Percentiles rank a stretch among this genome's conserved stretches.
These are phyloP conservation scores for Corinectria fuckeliana DNA, from an alignment of 2,329 filamentous ascomycete species.

Conservation along the genomic window DNA sequence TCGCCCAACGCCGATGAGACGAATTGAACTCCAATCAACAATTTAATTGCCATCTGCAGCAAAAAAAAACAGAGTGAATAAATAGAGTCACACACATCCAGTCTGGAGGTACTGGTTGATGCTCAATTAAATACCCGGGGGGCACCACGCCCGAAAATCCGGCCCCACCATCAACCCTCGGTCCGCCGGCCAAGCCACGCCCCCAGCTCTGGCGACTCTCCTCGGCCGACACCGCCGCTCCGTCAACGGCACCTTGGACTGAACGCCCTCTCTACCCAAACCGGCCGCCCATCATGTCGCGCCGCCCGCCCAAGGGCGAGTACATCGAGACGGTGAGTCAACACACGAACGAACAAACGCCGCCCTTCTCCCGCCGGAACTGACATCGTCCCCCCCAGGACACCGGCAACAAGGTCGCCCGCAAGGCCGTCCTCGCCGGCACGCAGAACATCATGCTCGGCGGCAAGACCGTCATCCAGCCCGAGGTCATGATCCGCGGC, in stretches of 20 bases:
- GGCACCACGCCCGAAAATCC: neutral
- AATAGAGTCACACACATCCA: no score
- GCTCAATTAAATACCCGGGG: neutral
- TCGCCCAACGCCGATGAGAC: neutral
- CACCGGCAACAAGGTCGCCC: conserved; percentile 97
- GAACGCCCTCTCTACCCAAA: conserved; percentile 3
- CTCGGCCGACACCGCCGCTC: conserved; percentile 22
- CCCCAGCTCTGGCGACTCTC: neutral
- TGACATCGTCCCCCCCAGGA: conserved; percentile 62
- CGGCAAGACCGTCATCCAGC: conserved; percentile 94
- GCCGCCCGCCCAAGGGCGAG: conserved; percentile 82
- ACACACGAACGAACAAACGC: conserved; percentile 31
- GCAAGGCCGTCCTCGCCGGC: conserved; percentile 88
- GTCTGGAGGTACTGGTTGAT: no score
- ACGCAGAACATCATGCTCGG: conserved; percentile 98
- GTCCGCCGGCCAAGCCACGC: neutral
- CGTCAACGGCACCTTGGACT: neutral
- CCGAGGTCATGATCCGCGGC: conserved; percentile 91
- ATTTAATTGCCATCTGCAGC: no score
- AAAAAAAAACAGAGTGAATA: no score
- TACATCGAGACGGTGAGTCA: conserved; percentile 89
- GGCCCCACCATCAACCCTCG: neutral
- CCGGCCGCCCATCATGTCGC: conserved; percentile 64
- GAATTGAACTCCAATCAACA: neutral
- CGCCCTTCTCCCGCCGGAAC: conserved; percentile 1